These are phyloP conservation scores for Cetraspora pellucida DNA, from an alignment of 192 early-diverging fungal genomes.

Conservation along the genomic window DNA sequence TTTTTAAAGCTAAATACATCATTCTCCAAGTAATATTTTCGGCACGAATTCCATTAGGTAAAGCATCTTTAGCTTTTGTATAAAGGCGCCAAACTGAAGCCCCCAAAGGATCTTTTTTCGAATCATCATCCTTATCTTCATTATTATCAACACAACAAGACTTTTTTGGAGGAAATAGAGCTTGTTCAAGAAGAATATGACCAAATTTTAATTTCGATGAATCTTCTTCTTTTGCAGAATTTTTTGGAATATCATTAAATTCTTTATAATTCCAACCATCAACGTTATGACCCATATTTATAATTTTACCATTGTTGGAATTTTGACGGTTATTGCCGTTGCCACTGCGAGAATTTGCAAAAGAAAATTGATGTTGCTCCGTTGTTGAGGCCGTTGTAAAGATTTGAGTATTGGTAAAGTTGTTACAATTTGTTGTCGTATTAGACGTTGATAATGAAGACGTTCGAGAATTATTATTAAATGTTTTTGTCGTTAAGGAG, in stretches of 20 bases:
- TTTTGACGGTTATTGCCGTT: too few species aligned
- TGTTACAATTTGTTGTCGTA: too few species aligned
- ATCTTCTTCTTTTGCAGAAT: neutral
- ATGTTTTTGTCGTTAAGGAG: neutral
- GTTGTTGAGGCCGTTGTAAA: too few species aligned
- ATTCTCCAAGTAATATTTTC: conserved; percentile 87
- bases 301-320: too few species aligned
- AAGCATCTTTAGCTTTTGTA: conserved; percentile 75
- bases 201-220: neutral
- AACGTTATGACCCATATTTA: too few species aligned
- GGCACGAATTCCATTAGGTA: conserved; percentile 74
- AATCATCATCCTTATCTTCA: conserved; percentile 26
- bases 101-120: conserved; percentile 54
- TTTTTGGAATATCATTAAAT: neutral
- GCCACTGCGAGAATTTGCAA: too few species aligned
- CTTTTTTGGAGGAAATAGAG: neutral
- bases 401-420: too few species aligned
- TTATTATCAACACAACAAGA: neutral
- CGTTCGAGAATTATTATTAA: neutral
- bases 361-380: too few species aligned
- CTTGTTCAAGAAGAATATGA: neutral
- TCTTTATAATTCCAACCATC: too few species aligned
- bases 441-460: neutral
- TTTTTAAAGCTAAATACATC: conserved; percentile 65
- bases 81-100: conserved; percentile 75